phyloP scores from a whole-genome alignment of 345 rosid species.

The Rhodamnia argentea region DNA sequence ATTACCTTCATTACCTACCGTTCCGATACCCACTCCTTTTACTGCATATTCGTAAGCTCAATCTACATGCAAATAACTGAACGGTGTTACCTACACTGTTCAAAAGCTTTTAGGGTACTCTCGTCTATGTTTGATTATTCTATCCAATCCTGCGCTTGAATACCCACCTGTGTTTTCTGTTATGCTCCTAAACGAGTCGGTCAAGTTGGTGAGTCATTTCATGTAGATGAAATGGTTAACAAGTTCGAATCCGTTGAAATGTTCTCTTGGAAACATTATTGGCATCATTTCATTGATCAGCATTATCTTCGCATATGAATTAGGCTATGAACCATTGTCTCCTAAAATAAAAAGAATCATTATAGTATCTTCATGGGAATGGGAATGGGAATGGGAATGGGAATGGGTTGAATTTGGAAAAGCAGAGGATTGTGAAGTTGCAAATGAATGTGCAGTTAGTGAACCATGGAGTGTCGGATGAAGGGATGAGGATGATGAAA shows the following conservation, averaged over 20 bases:
- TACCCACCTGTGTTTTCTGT: neutral
- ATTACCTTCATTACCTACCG: too few species aligned
- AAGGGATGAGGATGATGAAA: neutral
- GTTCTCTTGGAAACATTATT: neutral
- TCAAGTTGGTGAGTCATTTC: neutral
- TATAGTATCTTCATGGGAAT: neutral
- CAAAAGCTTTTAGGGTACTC: neutral
- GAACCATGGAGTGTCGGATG: slow-evolving; percentile 1
- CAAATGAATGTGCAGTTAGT: neutral
- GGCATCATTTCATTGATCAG: neutral
- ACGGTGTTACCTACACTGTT: neutral
- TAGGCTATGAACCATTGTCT: neutral
- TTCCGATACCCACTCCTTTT: neutral
- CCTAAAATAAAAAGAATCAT: neutral
- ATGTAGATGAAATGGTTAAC: neutral
- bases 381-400: neutral
- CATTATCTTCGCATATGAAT: neutral
- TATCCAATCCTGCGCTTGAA: neutral
- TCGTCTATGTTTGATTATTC: neutral
- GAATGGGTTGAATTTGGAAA: neutral
- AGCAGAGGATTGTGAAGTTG: neutral
- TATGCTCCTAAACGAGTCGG: neutral
- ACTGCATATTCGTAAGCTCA: neutral
- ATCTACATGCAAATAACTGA: neutral
- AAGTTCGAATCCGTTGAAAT: neutral